Evolutionary conservation across 2,329 filamentous ascomycete species (phyloP).

Genomic region (Fusarium dlaminii): DNA sequence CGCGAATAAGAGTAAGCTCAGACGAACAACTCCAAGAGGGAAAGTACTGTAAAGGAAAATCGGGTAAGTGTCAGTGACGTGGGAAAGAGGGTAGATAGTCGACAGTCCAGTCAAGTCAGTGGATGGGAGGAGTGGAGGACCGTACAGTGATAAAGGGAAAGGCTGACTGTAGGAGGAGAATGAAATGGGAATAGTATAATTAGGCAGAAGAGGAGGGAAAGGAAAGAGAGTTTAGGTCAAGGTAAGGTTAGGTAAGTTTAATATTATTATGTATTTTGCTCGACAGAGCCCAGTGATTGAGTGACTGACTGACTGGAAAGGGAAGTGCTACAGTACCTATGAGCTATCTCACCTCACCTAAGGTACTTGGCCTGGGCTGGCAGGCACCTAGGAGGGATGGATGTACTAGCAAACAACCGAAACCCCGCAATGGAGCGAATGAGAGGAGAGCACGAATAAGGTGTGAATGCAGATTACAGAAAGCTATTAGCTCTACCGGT

Average conservation of each 20-base stretch:
- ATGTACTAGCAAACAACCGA: constrained; percentile 32
- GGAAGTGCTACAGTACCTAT: constrained; percentile 27
- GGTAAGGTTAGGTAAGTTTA: constrained; percentile 25
- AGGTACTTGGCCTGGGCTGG: neutral
- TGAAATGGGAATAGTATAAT: constrained; percentile 7
- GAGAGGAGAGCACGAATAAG: constrained; percentile 29
- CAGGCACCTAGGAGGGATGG: constrained; percentile 9
- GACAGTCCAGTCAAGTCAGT: neutral
- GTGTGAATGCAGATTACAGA: constrained; percentile 30
- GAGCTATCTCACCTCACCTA: constrained; percentile 3
- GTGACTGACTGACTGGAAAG: neutral
- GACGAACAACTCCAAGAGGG: constrained; percentile 2
- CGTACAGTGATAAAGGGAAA: neutral
- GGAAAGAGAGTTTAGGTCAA: constrained; percentile 27
- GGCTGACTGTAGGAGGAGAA: constrained; percentile 6
- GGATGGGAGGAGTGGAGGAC: neutral
- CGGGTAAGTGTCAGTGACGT: constrained; percentile 12
- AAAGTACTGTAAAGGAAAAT: neutral
- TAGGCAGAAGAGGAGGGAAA: constrained; percentile 20
- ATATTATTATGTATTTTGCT: constrained; percentile 14
- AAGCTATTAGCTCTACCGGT: constrained; percentile 5
- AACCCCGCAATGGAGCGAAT: constrained; percentile 25
- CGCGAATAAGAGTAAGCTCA: constrained; percentile 15
- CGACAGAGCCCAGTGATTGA: neutral
- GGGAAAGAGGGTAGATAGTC: neutral